Base-by-base conservation (phyloP, 2,329 filamentous ascomycete genomes). In the Ascochyta fabae region DNA sequence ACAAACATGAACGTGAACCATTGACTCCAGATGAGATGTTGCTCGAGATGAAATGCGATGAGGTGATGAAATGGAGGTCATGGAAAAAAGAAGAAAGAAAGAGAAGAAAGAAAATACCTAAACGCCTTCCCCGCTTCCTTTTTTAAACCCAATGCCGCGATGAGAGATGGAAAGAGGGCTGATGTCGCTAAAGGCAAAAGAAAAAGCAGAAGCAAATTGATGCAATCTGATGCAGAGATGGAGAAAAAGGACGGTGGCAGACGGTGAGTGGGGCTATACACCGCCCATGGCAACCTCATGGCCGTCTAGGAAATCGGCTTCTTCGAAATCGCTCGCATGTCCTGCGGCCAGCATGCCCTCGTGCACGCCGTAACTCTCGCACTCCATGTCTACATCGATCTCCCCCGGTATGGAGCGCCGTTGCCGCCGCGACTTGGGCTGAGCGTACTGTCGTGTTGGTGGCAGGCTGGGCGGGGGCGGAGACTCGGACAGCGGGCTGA, bases 311-410 rank as follows among this genome's bases (percentile, higher is more conserved):
- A 92, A 92, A 0, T 84, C 80, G 0, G 88, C 88, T 55, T 92
- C 89, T 53, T 83, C 86, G 70, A 91, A 91, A 69, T 91, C 88
- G 48, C 61, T 75, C 64, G 75, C 75, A 75, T 59, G 73, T 58
- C 60, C 70, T 38, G 54, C 67, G 62, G 56, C 61, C 53, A 69
- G 71, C 65, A 48, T 77, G 64, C 72, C 74, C 71, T 73, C 59
- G 40, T 64, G 56, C 59, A 70, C 59, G 36, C 69, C 64, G 40
- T 56, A 52, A 63, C 69, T 62, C 10, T 55, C 46, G n/a, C 31
- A 35, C 4, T 46, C 74, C 58, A 67, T 61, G 44, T 75, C 67
- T 27, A 48, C 34, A n/a, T 69, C 67, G 12, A 62, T 19, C 27
- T 44, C 10, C 27, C 67, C 60, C 40, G 64, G 57, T 4, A 57